Conservation (phyloP, 805 yeast genomes). For the Myxozyma neotropica region DNA sequence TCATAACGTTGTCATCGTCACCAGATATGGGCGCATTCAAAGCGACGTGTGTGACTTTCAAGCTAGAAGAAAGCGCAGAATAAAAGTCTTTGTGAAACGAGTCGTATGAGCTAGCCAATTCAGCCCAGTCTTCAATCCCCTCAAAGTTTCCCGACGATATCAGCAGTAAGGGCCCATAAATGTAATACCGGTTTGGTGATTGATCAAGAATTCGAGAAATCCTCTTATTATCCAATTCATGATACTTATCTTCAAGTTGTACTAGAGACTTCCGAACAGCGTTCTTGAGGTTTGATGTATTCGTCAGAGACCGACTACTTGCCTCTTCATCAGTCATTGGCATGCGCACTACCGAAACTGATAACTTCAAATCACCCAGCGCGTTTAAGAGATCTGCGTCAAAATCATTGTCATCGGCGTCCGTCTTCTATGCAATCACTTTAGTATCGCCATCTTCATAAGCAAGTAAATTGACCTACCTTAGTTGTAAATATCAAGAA, state of each 20-base stretch:
- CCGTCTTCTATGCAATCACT: too few relatives aligned
- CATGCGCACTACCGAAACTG: background rate
- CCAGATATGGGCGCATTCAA: constrained; percentile 64
- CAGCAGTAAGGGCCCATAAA: constrained; percentile 64
- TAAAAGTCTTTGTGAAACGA: constrained; percentile 18
- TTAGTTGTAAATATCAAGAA: constrained; percentile 20
- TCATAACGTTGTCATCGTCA: constrained; percentile 52
- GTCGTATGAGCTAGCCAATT: constrained; percentile 41
- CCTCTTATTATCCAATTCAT: background rate
- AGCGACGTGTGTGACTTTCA: constrained; percentile 62
- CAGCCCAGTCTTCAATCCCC: constrained; percentile 37
- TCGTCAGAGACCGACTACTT: background rate
- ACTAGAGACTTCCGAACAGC: background rate
- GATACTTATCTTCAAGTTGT: background rate
- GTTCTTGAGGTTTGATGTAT: background rate
- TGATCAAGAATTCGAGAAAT: background rate
- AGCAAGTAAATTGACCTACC: constrained; percentile 3
- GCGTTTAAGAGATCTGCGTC: background rate
- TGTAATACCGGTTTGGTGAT: constrained; percentile 57
- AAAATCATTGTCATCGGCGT: background rate
- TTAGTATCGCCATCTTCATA: too few relatives aligned
- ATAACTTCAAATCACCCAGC: background rate
- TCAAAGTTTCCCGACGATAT: constrained; percentile 52
- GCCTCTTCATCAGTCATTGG: background rate
- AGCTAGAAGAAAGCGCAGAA: constrained; percentile 32